phyloP scores from a whole-genome alignment of 352 stramenopile species.

The Globisporangium sylvaticum region DNA sequence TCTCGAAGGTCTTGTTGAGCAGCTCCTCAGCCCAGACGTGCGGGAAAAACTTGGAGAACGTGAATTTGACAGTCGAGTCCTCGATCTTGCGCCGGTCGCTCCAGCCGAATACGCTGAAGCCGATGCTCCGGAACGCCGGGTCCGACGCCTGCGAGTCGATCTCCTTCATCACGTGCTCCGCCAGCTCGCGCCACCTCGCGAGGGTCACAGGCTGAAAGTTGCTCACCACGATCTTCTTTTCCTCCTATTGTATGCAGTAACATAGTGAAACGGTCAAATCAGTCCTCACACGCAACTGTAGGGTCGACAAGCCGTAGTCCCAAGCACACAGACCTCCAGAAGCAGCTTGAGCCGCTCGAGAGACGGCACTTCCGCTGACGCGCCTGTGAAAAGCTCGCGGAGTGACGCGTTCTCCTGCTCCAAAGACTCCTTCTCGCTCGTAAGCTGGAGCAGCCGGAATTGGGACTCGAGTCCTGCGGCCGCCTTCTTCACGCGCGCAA shows the following conservation, averaged over 20 bases:
- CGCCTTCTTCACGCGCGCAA: conserved; percentile 30
- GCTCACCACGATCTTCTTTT: conserved; percentile 28
- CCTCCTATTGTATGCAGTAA: conserved; percentile 8
- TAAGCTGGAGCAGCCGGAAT: conserved; percentile 33
- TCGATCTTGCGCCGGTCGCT: conserved; percentile 36
- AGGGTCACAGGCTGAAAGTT: conserved; percentile 28
- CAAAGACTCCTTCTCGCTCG: conserved; percentile 27
- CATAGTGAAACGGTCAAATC: background rate
- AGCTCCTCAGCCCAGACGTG: conserved; percentile 40
- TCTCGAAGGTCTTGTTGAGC: conserved; percentile 37
- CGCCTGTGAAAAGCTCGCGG: conserved; percentile 13
- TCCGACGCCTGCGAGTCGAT: conserved; percentile 28
- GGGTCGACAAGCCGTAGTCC: too few relatives aligned
- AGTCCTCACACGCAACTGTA: background rate
- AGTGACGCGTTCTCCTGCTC: conserved; percentile 36
- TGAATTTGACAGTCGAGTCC: conserved; percentile 39
- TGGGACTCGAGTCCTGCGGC: conserved; percentile 32
- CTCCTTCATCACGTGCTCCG: conserved; percentile 27
- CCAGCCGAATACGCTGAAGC: conserved; percentile 45
- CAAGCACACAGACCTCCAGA: conserved; percentile 11
- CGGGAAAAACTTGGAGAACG: conserved; percentile 44
- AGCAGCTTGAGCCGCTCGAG: conserved; percentile 23
- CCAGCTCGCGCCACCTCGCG: conserved; percentile 31
- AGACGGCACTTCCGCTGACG: conserved; percentile 12
- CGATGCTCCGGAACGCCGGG: conserved; percentile 27